Evolutionary conservation across 345 rosid species (phyloP).

Genomic region (Ceriops decandra): DNA sequence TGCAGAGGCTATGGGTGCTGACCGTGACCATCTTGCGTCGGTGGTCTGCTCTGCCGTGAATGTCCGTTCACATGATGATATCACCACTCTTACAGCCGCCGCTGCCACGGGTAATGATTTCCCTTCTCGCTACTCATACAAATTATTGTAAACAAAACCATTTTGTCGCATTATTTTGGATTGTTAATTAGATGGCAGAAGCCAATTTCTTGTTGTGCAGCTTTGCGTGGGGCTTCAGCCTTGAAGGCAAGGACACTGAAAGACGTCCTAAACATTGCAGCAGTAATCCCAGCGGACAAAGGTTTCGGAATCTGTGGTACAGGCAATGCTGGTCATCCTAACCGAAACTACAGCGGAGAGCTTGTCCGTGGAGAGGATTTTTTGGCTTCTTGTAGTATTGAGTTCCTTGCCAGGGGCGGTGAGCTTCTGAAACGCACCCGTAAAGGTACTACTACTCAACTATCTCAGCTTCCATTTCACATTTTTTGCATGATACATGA

Average conservation of each 20-base stretch:
- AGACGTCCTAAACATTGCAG: conserved; percentile 74
- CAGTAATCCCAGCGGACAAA: conserved; percentile 66
- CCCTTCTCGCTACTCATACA: no score
- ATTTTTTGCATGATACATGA: neutral
- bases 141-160: no score
- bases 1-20: conserved; percentile 86
- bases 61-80: conserved; percentile 79
- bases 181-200: neutral
- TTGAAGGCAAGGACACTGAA: conserved; percentile 83
- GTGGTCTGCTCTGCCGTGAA: conserved; percentile 87
- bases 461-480: neutral
- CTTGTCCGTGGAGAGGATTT: conserved; percentile 50
- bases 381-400: conserved; percentile 52
- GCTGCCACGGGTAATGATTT: conserved; percentile 76
- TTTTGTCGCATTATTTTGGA: neutral
- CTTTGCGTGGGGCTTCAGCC: conserved; percentile 89
- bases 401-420: conserved; percentile 70
- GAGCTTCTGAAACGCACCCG: conserved; percentile 96
- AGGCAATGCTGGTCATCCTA: conserved; percentile 33
- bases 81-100: conserved; percentile 86
- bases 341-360: conserved; percentile 51
- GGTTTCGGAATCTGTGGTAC: conserved; percentile 46
- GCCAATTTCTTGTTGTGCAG: conserved; percentile 29
- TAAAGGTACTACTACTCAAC: conserved; percentile 39
- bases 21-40: conserved; percentile 73